Evolutionary conservation across 2,329 filamentous ascomycete species (phyloP).

Genomic region (Scedosporium apiospermum): DNA sequence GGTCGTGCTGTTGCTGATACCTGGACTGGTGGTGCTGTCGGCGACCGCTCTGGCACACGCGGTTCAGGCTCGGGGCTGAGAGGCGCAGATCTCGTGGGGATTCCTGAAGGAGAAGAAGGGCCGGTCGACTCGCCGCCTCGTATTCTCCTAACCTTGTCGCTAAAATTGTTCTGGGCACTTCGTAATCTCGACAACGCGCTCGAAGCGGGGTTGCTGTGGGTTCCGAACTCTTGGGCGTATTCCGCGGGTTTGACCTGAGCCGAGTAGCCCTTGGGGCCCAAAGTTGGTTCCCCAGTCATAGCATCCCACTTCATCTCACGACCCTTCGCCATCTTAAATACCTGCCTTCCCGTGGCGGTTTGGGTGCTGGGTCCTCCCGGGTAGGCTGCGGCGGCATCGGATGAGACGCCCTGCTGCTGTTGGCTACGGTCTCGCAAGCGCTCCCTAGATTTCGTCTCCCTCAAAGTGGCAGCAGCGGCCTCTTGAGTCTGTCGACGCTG

Average conservation of each 20-base stretch:
- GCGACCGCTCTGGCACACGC: not conserved
- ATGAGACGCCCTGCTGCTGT: not conserved
- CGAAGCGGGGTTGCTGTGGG: slow-evolving; percentile 19
- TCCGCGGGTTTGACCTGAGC: slow-evolving; percentile 47
- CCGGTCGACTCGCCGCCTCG: slow-evolving; percentile 12
- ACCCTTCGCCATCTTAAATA: slow-evolving; percentile 11
- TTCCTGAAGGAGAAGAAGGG: not conserved
- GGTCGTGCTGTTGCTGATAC: not conserved
- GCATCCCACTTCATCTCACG: slow-evolving; percentile 52
- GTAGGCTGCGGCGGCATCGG: slow-evolving; percentile 15
- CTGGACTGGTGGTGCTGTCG: not conserved
- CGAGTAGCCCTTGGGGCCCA: slow-evolving; percentile 42
- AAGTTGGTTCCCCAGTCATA: slow-evolving; percentile 56
- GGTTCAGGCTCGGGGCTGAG: not conserved
- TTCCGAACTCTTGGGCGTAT: slow-evolving; percentile 21
- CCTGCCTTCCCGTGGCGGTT: slow-evolving; percentile 12
- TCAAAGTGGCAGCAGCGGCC: slow-evolving; percentile 23
- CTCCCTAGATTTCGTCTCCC: slow-evolving; percentile 28
- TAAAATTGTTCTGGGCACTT: slow-evolving; percentile 23
- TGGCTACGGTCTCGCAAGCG: slow-evolving; percentile 15
- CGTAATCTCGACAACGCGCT: slow-evolving; percentile 6
- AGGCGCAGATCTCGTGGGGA: not conserved
- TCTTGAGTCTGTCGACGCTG: slow-evolving; percentile 37
- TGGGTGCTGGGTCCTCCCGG: not conserved
- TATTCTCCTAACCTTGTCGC: slow-evolving; percentile 34